Conservation (phyloP, 1,284 basidiomycete species). For the Moesziomyces aphidis region DNA sequence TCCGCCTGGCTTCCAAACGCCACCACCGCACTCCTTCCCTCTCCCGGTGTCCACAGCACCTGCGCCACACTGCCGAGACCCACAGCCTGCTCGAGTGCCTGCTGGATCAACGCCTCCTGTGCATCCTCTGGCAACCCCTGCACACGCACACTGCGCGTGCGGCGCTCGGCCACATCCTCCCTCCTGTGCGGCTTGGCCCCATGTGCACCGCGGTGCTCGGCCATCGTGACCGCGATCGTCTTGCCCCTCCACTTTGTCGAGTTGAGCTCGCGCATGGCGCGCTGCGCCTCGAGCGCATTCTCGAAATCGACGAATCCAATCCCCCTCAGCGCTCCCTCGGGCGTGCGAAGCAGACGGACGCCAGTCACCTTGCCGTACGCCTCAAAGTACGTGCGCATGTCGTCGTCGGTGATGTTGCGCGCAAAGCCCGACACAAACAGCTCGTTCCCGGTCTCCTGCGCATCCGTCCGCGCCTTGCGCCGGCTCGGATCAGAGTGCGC, state of each 20-base stretch:
- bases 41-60: slow-evolving; percentile 56
- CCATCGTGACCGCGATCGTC: slow-evolving; percentile 53
- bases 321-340: slow-evolving; percentile 80
- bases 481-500: slow-evolving; percentile 89
- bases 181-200: not conserved
- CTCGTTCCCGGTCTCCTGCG: slow-evolving; percentile 81
- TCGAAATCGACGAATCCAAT: slow-evolving; percentile 95
- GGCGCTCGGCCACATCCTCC: slow-evolving; percentile 14
- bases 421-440: slow-evolving; percentile 86
- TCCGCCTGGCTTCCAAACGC: slow-evolving; percentile 47
- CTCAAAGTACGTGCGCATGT: slow-evolving; percentile 81
- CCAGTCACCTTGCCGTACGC: slow-evolving; percentile 80
- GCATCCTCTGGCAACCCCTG: slow-evolving; percentile 57
- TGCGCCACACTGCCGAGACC: slow-evolving; percentile 47
- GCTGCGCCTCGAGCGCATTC: slow-evolving; percentile 54
- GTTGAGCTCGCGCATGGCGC: slow-evolving; percentile 61
- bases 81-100: slow-evolving; percentile 53
- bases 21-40: slow-evolving; percentile 36
- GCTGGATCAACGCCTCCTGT: slow-evolving; percentile 66
- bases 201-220: slow-evolving; percentile 26
- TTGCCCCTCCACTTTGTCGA: slow-evolving; percentile 55
- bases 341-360: slow-evolving; percentile 80
- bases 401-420: slow-evolving; percentile 78
- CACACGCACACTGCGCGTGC: slow-evolving; percentile 47
- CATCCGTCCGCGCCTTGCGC: slow-evolving; percentile 87